Percentiles rank a stretch among this genome's conserved stretches.
Conservation (phyloP, 2,329 filamentous ascomycete species). For the Microdochium trichocladiopsis region DNA sequence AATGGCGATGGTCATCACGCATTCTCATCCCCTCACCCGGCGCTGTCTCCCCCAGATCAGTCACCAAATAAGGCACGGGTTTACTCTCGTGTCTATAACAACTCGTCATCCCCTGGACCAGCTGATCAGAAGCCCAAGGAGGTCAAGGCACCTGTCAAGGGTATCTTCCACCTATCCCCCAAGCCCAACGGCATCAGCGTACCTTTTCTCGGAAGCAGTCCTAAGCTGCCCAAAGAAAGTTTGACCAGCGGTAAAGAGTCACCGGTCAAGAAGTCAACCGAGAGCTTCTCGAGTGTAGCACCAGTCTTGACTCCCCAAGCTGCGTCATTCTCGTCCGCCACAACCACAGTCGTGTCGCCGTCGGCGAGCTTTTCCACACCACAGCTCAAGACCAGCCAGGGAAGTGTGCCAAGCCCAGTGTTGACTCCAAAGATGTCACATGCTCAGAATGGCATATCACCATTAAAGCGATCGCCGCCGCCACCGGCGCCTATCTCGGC, state of each 20-base stretch:
- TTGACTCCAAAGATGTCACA: conserved; percentile 33
- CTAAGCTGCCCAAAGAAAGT: neutral
- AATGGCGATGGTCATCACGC: conserved; percentile 26
- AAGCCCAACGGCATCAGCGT: conserved; percentile 10
- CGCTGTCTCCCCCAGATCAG: conserved; percentile 30
- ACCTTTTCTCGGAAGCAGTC: neutral
- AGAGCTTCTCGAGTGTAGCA: conserved; percentile 6
- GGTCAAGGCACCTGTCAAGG: conserved; percentile 18
- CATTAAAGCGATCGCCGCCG: conserved; percentile 42
- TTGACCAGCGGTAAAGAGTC: neutral
- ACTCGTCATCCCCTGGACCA: conserved; percentile 19
- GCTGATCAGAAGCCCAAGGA: conserved; percentile 9
- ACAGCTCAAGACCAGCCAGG: conserved; percentile 20
- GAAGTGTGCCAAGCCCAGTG: conserved; percentile 14
- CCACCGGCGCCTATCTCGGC: conserved; percentile 16
- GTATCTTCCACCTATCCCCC: conserved; percentile 20
- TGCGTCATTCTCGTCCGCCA: conserved; percentile 10
- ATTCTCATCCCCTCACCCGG: conserved; percentile 35
- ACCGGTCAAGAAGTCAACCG: conserved; percentile 1
- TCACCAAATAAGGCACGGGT: conserved; percentile 31
- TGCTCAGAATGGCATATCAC: conserved; percentile 39
- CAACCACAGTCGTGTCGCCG: neutral
- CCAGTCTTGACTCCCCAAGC: conserved; percentile 16
- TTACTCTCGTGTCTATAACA: conserved; percentile 26
- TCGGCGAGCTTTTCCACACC: conserved; percentile 19